Evolutionary conservation across 495 filamentous ascomycete genomes (phyloP).

Genomic region (Paragyromitra xinjiangensis): DNA sequence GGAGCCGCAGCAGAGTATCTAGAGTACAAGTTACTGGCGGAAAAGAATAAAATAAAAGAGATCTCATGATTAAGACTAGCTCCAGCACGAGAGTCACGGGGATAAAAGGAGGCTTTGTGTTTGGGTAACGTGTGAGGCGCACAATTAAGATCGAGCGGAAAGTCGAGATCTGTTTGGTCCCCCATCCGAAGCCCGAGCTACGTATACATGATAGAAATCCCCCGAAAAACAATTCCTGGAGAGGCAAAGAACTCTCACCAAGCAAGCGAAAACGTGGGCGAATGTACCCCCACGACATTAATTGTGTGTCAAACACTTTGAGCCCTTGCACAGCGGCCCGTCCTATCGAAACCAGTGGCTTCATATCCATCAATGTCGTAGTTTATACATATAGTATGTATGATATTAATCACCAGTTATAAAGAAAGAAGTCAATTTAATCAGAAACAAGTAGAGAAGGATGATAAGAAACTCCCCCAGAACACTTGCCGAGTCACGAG

Average conservation of each 20-base stretch:
- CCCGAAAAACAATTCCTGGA: constrained; percentile 20
- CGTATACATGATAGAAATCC: background rate
- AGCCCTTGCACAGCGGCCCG: constrained; percentile 26
- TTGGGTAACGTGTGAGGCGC: constrained; percentile 13
- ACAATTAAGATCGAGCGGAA: constrained; percentile 32
- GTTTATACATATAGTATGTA: background rate
- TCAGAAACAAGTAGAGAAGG: constrained; percentile 12
- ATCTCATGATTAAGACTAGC: constrained; percentile 27
- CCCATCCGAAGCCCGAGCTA: background rate
- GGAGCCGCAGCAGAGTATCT: constrained; percentile 5
- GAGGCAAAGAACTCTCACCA: constrained; percentile 14
- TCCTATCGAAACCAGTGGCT: constrained; percentile 20
- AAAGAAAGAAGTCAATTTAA: constrained; percentile 26
- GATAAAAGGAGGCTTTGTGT: constrained; percentile 19
- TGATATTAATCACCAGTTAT: constrained; percentile 9
- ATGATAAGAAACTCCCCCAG: background rate
- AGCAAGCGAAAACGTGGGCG: constrained; percentile 15
- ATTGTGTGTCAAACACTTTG: constrained; percentile 8
- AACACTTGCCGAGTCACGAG: background rate
- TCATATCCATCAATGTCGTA: background rate
- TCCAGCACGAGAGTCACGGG: constrained; percentile 14
- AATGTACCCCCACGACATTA: constrained; percentile 17
- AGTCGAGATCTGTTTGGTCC: background rate
- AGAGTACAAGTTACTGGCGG: constrained; percentile 1
- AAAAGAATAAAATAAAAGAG: constrained; percentile 8